Percentiles rank a stretch among this genome's conserved stretches.
These are phyloP conservation scores for Quercus rubra DNA, from an alignment of 306 rosid genomes.

Conservation along the genomic window DNA sequence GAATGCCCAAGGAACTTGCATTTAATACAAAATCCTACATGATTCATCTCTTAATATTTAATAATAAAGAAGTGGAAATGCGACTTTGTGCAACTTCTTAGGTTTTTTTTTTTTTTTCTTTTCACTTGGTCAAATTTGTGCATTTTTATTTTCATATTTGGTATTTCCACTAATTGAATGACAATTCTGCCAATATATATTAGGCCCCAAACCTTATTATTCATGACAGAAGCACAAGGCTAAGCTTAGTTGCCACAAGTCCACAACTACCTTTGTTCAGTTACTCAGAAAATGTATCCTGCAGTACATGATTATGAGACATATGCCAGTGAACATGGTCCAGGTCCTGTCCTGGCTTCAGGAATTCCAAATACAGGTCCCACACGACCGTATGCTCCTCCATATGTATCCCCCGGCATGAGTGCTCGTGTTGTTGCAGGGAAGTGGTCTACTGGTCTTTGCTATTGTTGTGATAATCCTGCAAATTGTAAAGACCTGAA, in stretches of 20 bases:
- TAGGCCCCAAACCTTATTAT: background rate
- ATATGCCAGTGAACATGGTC: slow-evolving; percentile 22
- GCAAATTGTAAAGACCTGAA: slow-evolving; percentile 43
- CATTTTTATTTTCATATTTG: no score
- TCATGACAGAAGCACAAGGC: background rate
- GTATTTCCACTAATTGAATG: background rate
- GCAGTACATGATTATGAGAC: slow-evolving; percentile 22
- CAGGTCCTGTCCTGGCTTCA: slow-evolving; percentile 18
- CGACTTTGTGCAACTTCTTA: background rate
- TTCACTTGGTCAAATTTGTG: no score
- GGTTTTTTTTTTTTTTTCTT: background rate
- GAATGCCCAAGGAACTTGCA: no score
- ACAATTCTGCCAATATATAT: background rate
- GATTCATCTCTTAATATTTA: no score
- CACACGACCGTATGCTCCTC: slow-evolving; percentile 29
- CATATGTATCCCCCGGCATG: slow-evolving; percentile 4
- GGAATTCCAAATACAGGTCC: slow-evolving; percentile 28
- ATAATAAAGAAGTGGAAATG: no score
- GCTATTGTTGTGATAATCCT: slow-evolving; percentile 61
- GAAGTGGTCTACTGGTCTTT: slow-evolving; percentile 65
- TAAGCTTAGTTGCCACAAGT: background rate
- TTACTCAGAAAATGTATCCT: slow-evolving; percentile 37
- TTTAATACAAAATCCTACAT: no score
- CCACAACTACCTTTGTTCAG: background rate
- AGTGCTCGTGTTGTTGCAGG: background rate